phyloP scores from a whole-genome alignment of 202 grass and related monocot species.

The Eragrostis tef region DNA sequence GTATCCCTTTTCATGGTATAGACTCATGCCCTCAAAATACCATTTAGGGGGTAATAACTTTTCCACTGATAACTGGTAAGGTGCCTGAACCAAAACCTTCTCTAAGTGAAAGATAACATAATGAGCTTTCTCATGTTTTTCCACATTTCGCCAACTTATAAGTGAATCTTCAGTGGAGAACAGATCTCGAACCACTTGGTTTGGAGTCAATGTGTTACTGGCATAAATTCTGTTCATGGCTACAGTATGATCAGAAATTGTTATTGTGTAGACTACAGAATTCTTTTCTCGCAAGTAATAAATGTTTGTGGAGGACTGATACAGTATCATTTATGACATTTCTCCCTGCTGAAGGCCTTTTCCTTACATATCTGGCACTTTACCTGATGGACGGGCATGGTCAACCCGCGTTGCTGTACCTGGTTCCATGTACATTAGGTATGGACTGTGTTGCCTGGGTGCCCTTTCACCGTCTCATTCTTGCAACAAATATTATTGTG shows the following conservation, averaged over 20 bases:
- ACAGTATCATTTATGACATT: background rate
- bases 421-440: conserved; percentile 95
- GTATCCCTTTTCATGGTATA: background rate
- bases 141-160: background rate
- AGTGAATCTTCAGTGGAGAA: background rate
- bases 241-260: background rate
- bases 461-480: background rate
- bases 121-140: background rate
- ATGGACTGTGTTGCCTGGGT: background rate
- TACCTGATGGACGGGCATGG: conserved; percentile 89
- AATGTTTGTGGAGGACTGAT: background rate
- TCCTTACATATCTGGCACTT: conserved; percentile 77
- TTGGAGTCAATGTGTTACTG: background rate
- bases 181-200: background rate
- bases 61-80: background rate
- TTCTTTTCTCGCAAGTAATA: background rate
- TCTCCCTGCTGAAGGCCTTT: conserved; percentile 64
- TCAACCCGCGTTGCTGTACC: conserved; percentile 88
- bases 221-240: background rate
- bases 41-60: background rate
- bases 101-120: conserved; percentile 7
- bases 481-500: background rate
- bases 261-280: background rate
- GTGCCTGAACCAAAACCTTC: background rate
- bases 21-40: background rate